Conservation (phyloP, 1,284 basidiomycete species). For the Sporisorium scitamineum region DNA sequence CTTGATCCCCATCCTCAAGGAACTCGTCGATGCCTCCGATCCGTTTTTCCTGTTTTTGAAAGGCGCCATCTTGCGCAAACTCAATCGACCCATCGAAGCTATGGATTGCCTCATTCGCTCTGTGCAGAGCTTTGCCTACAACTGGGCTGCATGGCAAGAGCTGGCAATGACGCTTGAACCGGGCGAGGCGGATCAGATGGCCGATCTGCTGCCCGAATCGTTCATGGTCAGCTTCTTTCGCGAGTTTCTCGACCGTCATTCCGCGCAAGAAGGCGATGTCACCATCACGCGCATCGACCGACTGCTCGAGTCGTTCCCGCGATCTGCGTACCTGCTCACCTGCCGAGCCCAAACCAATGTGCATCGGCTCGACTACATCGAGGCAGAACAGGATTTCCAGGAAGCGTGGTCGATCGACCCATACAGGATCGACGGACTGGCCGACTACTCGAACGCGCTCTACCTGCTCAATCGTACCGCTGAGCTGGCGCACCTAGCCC, state of each 20-base stretch:
- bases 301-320: slow-evolving; percentile 83
- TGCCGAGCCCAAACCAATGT: slow-evolving; percentile 59
- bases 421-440: slow-evolving; percentile 91
- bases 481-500: slow-evolving; percentile 90
- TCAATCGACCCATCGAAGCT: slow-evolving; percentile 74
- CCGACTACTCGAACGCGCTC: slow-evolving; percentile 95
- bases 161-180: slow-evolving; percentile 62
- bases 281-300: slow-evolving; percentile 60
- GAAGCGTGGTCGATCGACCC: slow-evolving; percentile 76
- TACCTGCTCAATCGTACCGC: slow-evolving; percentile 91
- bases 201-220: slow-evolving; percentile 79
- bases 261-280: slow-evolving; percentile 71
- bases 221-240: slow-evolving; percentile 85
- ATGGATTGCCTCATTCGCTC: slow-evolving; percentile 84
- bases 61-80: slow-evolving; percentile 64
- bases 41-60: slow-evolving; percentile 66
- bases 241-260: slow-evolving; percentile 86
- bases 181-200: slow-evolving; percentile 52
- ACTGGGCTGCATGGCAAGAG: slow-evolving; percentile 88
- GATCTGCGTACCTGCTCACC: slow-evolving; percentile 83
- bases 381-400: slow-evolving; percentile 63
- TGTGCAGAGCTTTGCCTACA: slow-evolving; percentile 86
- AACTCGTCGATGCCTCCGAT: slow-evolving; percentile 59
- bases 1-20: slow-evolving; percentile 56
- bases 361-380: slow-evolving; percentile 52